Base-by-base conservation (phyloP, 768 basidiomycete species). In the Mrakia gelida region DNA sequence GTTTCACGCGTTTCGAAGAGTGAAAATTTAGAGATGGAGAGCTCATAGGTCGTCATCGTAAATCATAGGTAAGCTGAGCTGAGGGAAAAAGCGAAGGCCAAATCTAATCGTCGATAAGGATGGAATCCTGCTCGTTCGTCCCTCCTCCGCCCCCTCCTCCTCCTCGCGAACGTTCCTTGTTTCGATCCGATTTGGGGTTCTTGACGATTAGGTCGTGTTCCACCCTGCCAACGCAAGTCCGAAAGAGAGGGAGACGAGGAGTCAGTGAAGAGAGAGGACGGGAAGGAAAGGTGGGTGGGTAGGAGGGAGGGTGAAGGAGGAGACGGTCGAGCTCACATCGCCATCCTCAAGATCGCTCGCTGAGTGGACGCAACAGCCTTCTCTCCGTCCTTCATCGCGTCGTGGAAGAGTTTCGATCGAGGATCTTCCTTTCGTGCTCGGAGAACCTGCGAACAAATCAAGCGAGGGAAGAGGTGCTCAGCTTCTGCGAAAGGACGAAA, bases 271-370 rank as follows among this genome's bases (percentile, higher is more conserved):
- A 13, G 7, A n/a, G 18, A 41, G 15, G n/a, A n/a, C n/a, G n/a
- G n/a, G n/a, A n/a, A 30, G 54, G 18, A 18, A 49, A 11, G 3
- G 23, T 26, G 28, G 34, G 28, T 32, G 32, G 15, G 26, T 2
- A 34, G 34, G 6, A 1, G 65, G 34, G 8, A 67, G 67, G 49
- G 13, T 18, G 23, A 21, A 8, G 18, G 21, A 43, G 21, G 45
- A 30, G 23, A 38, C 3, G 28, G 21, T 86, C 5, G 59, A 28
- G 10, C 92, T 82, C 80, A 95, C 94, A 96, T 83, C 80, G 89
- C 87, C 91, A 95, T 92, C 34, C 93, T 87, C 75, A 94, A 84
- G n/a, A 94, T 84, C 28, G 94, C 85, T 83, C 93, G 93, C 79
- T 90, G 86, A 80, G 94, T 94, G 52, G 90, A 87, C 16, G 88